Conservation (phyloP, 2,329 filamentous ascomycete species). For the Neonectria coccinea region DNA sequence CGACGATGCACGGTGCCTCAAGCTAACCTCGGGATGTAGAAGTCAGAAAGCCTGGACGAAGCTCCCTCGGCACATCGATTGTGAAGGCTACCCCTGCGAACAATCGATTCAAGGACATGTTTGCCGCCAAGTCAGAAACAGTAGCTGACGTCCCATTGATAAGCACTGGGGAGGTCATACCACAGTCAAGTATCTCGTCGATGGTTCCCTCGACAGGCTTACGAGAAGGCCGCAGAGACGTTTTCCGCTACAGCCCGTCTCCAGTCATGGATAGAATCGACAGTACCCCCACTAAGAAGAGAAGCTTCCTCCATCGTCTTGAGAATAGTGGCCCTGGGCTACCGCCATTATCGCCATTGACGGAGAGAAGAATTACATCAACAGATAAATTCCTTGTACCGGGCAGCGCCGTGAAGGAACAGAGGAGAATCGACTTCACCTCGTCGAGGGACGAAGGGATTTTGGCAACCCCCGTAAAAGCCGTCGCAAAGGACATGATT, state of each 20-base stretch:
- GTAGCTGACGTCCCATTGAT: slow-evolving; percentile 36
- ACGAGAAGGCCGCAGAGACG: slow-evolving; percentile 47
- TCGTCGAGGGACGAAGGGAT: slow-evolving; percentile 39
- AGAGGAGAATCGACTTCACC: slow-evolving; percentile 34
- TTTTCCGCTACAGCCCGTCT: slow-evolving; percentile 47
- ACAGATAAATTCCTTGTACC: slow-evolving; percentile 32
- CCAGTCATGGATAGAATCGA: slow-evolving; percentile 47
- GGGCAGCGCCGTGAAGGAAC: slow-evolving; percentile 30
- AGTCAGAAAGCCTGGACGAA: slow-evolving; percentile 62
- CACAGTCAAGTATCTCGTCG: slow-evolving; percentile 53
- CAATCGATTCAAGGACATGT: slow-evolving; percentile 64
- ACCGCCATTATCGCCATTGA: slow-evolving; percentile 53
- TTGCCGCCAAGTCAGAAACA: slow-evolving; percentile 50
- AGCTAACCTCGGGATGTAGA: slow-evolving; percentile 56
- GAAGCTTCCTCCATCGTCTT: slow-evolving; percentile 47
- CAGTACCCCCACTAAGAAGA: slow-evolving; percentile 48
- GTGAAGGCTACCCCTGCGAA: slow-evolving; percentile 70
- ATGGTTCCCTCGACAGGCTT: slow-evolving; percentile 58
- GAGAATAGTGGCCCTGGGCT: slow-evolving; percentile 45
- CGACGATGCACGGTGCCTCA: background rate
- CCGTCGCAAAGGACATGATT: slow-evolving; percentile 39
- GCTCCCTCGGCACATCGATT: slow-evolving; percentile 53
- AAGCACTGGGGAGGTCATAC: slow-evolving; percentile 48
- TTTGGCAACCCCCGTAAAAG: slow-evolving; percentile 56
- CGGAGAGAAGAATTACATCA: slow-evolving; percentile 40